These are phyloP conservation scores for Ustilago sp. DNA, from an alignment of 1,284 basidiomycete species.

Conservation along the genomic window DNA sequence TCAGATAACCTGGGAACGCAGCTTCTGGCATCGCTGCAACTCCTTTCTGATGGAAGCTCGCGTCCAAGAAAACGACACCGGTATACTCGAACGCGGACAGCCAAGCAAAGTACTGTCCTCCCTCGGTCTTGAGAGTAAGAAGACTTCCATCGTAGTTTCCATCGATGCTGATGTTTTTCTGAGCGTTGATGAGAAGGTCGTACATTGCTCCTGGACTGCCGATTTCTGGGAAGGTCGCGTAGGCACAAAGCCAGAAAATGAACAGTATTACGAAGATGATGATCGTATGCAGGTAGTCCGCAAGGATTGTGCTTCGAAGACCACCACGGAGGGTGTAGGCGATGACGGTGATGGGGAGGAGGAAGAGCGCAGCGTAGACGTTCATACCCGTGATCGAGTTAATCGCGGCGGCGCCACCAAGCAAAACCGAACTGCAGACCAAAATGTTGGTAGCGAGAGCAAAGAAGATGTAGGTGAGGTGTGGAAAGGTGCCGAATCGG, in stretches of 20 bases:
- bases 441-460: conserved; percentile 64
- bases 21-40: conserved; percentile 59
- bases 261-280: conserved; percentile 65
- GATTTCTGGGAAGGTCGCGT: conserved; percentile 55
- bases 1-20: conserved; percentile 58
- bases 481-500: conserved; percentile 52
- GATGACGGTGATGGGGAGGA: conserved; percentile 57
- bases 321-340: conserved; percentile 62
- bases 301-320: conserved; percentile 54
- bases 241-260: conserved; percentile 53
- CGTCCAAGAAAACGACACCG: conserved; percentile 58
- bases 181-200: conserved; percentile 42
- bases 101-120: conserved; percentile 60
- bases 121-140: conserved; percentile 56
- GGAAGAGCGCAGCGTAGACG: conserved; percentile 53
- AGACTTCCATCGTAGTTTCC: conserved; percentile 54
- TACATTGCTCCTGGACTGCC: conserved; percentile 57
- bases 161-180: conserved; percentile 22
- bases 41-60: conserved; percentile 60
- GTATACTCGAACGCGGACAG: conserved; percentile 56
- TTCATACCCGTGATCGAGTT: conserved; percentile 61
- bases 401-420: conserved; percentile 59
- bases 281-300: conserved; percentile 63
- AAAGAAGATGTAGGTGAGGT: conserved; percentile 62
- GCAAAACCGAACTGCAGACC: conserved; percentile 55